Evolutionary conservation across 1,284 basidiomycete species (phyloP), one percentile per base, ranked within the genome.

Genomic region (Vanrija humicola): DNA sequence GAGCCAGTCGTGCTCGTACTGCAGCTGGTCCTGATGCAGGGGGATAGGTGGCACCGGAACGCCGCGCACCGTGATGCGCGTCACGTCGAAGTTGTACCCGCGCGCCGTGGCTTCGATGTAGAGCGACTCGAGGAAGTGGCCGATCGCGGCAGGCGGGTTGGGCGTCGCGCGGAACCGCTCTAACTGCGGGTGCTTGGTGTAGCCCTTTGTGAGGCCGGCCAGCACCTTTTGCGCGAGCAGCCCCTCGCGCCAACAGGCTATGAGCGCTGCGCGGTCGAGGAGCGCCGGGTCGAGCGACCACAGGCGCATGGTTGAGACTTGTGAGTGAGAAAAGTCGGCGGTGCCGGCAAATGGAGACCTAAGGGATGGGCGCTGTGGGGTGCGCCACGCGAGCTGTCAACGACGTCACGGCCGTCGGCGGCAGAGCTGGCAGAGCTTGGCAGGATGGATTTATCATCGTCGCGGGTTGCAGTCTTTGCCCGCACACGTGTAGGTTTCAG

Each of bases 201-300:
- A 54, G 5, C 52, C 52, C 34, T 28, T 48, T n/a, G 52, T 54
- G 3, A n/a, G 21, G 47, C 52, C 52, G 2, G 47, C 42, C 10
- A 54, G 52, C 16, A 54, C 52, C 9, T 48, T 48, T 26, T 54
- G 52, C 7, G 52, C 52, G 23, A 54, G 52, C 6, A 54, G 47
- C 9, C 29, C 52, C 25, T 54, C 52, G 34, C 52, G 52, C 52
- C 52, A 48, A n/a, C 42, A 48, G 3, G 52, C 52, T 4, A 48
- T 48, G 21, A 54, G 34, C 10, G 46, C 52, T 6, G 42, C 43
- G 16, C 42, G 46, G 34, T 54, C 52, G n/a, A 54, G 47, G 4
- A 54, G 46, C 8, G 46, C 43, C 9, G 52, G 52, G 46, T 46
- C 16, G 10, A 54, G 38, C n/a, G 52, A 54, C 52, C 52, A 54